A percentile compares a stretch with the other conserved stretches of the same genome.
phyloP scores from a whole-genome alignment of 371 early-diverging fungal genomes.

The Lichtheimia corymbifera region DNA sequence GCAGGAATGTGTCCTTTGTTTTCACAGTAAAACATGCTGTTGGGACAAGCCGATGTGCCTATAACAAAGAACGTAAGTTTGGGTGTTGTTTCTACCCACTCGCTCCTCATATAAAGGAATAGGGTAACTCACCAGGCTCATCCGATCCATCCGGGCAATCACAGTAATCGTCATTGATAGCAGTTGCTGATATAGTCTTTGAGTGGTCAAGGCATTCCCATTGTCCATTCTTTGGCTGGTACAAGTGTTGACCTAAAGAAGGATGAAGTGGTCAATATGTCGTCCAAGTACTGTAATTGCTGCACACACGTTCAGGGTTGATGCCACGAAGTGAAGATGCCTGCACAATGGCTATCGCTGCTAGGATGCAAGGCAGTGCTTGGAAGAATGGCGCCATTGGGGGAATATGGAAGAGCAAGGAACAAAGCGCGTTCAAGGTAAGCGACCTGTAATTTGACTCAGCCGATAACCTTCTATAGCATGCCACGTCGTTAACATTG shows the following conservation, averaged over 20 bases:
- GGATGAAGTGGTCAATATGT: not conserved
- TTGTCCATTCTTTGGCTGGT: slow-evolving; percentile 31
- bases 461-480: too few relatives aligned
- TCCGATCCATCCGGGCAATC: slow-evolving; percentile 95
- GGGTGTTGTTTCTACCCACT: not conserved
- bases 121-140: slow-evolving; percentile 77
- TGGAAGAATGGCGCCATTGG: slow-evolving; percentile 5
- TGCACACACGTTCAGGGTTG: slow-evolving; percentile 5
- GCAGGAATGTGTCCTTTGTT: slow-evolving; percentile 80
- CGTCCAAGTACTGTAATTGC: not conserved
- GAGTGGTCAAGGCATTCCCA: slow-evolving; percentile 83
- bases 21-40: slow-evolving; percentile 76
- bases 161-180: slow-evolving; percentile 95
- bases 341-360: slow-evolving; percentile 10
- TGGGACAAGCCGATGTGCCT: slow-evolving; percentile 92
- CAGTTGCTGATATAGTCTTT: slow-evolving; percentile 60
- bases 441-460: too few relatives aligned
- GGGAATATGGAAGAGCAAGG: not conserved
- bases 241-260: slow-evolving; percentile 3
- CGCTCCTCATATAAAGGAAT: not conserved
- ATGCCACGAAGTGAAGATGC: slow-evolving; percentile 9
- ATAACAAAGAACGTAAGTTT: not conserved
- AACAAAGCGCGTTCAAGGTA: too few relatives aligned
- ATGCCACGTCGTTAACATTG: too few relatives aligned
- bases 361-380: slow-evolving; percentile 9